phyloP scores from a whole-genome alignment of 1,284 basidiomycete genomes.

The Earliella scabrosa region DNA sequence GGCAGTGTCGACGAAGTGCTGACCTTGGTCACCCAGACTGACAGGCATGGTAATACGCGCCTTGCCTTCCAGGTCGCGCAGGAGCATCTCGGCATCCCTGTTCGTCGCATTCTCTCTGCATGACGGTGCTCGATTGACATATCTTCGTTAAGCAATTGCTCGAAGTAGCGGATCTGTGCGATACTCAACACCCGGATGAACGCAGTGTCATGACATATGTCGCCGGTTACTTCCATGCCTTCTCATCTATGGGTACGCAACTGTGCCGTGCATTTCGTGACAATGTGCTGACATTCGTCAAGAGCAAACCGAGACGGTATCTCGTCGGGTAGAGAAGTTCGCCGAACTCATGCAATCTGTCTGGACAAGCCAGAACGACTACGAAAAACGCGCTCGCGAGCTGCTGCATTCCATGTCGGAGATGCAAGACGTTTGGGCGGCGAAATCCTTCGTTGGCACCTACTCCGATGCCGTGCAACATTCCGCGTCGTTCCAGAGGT shows the following conservation, averaged over 20 bases:
- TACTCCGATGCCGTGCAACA: conserved; percentile 86
- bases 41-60: conserved; percentile 81
- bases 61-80: conserved; percentile 89
- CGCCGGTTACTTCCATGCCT: conserved; percentile 97
- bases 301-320: conserved; percentile 96
- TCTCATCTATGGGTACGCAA: conserved; percentile 92
- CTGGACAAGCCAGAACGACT: conserved; percentile 89
- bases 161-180: conserved; percentile 97
- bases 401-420: conserved; percentile 68
- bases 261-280: background rate
- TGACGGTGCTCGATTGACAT: conserved; percentile 5
- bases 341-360: conserved; percentile 93
- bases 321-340: conserved; percentile 93
- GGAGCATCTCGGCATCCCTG: conserved; percentile 87
- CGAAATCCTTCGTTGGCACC: conserved; percentile 66
- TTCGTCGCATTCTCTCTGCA: conserved; percentile 43
- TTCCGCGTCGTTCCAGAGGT: conserved; percentile 74
- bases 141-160: conserved; percentile 75
- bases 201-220: conserved; percentile 96
- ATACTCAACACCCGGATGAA: conserved; percentile 88
- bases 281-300: background rate
- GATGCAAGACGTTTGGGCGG: conserved; percentile 69
- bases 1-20: background rate
- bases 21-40: conserved; percentile 47
- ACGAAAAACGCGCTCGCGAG: conserved; percentile 87